Evolutionary conservation across 176 grass and related monocot species (phyloP).

Genomic region (Raddia guianensis): DNA sequence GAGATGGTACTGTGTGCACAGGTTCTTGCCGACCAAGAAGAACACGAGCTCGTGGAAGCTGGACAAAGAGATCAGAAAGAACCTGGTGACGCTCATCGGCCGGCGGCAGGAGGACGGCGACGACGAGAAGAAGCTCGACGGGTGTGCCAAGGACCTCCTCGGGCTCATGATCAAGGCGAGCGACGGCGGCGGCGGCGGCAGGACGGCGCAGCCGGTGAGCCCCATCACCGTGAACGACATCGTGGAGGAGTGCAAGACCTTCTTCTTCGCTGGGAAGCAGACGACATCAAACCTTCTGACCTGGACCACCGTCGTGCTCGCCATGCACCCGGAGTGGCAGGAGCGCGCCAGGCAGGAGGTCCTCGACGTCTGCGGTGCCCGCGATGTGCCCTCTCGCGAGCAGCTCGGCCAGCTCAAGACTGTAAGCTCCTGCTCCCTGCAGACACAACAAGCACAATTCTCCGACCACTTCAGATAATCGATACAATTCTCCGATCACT

Average conservation of each 20-base stretch:
- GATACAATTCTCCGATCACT: not conserved
- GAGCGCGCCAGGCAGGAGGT: conserved; percentile 85
- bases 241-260: conserved; percentile 96
- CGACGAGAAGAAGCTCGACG: conserved; percentile 49
- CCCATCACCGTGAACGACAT: conserved; percentile 85
- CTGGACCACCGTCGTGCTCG: conserved; percentile 85
- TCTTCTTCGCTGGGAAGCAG: conserved; percentile 98
- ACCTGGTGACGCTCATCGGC: conserved; percentile 70
- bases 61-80: conserved; percentile 92
- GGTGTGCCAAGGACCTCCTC: conserved; percentile 70
- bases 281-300: conserved; percentile 97
- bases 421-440: conserved; percentile 35
- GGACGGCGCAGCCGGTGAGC: conserved; percentile 33
- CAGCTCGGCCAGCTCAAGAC: conserved; percentile 91
- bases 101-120: conserved; percentile 49
- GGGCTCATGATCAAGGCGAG: conserved; percentile 80
- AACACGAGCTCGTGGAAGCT: conserved; percentile 94
- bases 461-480: not conserved
- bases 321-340: conserved; percentile 98
- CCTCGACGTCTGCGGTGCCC: conserved; percentile 72
- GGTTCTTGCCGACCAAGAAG: conserved; percentile 97
- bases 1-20: not conserved
- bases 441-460: not conserved
- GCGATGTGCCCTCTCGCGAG: conserved; percentile 65
- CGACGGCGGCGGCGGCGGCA: conserved; percentile 29